Base-by-base conservation (phyloP, 2,329 filamentous ascomycete genomes). In the Grosmannia serpens region DNA sequence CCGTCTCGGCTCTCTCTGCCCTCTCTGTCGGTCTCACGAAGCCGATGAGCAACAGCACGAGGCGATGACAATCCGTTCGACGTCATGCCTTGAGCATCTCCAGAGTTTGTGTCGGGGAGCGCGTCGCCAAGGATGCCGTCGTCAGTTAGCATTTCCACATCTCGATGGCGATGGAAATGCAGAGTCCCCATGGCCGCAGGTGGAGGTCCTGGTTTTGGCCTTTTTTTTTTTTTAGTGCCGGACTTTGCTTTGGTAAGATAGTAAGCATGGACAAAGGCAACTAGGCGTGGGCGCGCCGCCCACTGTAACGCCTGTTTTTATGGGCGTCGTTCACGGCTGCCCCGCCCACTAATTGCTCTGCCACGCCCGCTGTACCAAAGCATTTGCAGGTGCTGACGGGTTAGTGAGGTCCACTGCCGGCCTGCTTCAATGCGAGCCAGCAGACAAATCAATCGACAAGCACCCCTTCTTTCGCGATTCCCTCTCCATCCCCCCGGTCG, bases 71-170 rank as follows among this genome's bases (percentile, higher is more conserved):
- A 62, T 59, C 65, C 64, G 63, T 66, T 65, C 62, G 67, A 66
- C 66, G 64, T 71, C 69, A 70, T 71, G 67, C 67, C 70, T 66
- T 65, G 65, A 55, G 63, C 67, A 67, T 69, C 64, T 60, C 68
- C 33, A 22, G 10, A 26, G 33, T 24, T 15, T 31, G 57, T 46
- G 33, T 54, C 24, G 22, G 24, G 29, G 29, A 20, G 11, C 33
- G 53, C 68, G 65, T 68, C 66, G 63, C 64, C 66, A 64, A 65
- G 64, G 62, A 61, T 67, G 66, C 65, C 69, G 62, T 67, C 67
- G 70, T 74, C 71, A 69, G 73, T 69, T 70, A 71, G 70, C 70
- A 74, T 72, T 63, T 70, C 70, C 70, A 67, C 71, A 71, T 74
- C 66, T 67, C 69, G 70, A 65, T 65, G 64, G 64, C 60, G 64